Evolutionary conservation across 257 asterid species (phyloP).

Genomic region (Thymus mandschuricus): DNA sequence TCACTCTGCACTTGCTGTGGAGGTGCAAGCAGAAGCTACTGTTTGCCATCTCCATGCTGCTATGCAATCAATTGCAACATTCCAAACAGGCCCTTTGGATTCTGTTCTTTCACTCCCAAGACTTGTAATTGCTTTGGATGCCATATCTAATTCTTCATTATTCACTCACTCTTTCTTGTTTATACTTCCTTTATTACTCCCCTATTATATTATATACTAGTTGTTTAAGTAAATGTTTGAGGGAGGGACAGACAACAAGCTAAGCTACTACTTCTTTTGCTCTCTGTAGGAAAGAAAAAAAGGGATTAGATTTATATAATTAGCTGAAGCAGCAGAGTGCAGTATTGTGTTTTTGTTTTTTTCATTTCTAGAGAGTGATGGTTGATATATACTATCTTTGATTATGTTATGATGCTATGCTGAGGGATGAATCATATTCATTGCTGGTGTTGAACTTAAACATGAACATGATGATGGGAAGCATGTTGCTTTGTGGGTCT

Average conservation of each 20-base stretch:
- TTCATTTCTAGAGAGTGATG: not conserved
- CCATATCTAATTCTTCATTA: constrained; percentile 29
- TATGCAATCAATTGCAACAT: constrained; percentile 88
- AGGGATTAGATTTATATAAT: not conserved
- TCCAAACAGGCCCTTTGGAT: constrained; percentile 91
- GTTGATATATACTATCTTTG: not conserved
- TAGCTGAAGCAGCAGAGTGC: constrained; percentile 25
- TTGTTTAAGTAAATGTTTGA: constrained; percentile 39
- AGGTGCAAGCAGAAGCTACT: constrained; percentile 50
- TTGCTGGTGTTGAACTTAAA: not conserved
- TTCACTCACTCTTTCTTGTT: no score
- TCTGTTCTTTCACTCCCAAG: constrained; percentile 83
- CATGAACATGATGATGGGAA: not conserved
- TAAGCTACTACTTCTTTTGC: constrained; percentile 39
- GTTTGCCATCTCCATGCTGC: constrained; percentile 83
- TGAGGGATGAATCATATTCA: not conserved
- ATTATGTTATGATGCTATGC: not conserved
- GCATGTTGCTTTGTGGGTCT: constrained; percentile 18
- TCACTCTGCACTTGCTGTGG: constrained; percentile 85
- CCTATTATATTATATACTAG: constrained; percentile 10
- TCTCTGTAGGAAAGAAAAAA: constrained; percentile 1
- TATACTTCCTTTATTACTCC: no score
- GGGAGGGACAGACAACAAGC: constrained; percentile 41
- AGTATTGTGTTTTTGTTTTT: not conserved
- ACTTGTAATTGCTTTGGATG: constrained; percentile 71